These are phyloP conservation scores for Fusarium paranaense DNA, from an alignment of 2,329 filamentous ascomycete genomes.

Conservation along the genomic window DNA sequence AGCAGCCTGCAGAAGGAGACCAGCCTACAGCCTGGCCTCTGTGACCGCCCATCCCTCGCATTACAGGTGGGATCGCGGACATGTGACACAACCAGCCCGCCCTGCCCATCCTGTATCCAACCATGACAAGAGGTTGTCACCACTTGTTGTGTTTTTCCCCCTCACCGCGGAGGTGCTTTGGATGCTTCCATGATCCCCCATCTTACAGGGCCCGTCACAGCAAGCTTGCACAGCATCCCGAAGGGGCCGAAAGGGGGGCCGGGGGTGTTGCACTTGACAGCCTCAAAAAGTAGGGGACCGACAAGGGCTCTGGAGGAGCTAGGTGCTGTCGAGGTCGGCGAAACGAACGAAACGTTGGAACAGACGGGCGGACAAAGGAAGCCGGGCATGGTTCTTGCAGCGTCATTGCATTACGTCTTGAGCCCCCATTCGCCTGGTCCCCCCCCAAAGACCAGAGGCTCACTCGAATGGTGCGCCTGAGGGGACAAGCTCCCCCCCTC, in stretches of 20 bases:
- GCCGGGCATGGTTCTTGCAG: slow-evolving; percentile 11
- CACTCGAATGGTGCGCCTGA: slow-evolving; percentile 19
- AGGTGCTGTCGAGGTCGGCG: no score
- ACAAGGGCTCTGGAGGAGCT: slow-evolving; percentile 7
- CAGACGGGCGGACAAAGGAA: slow-evolving; percentile 1
- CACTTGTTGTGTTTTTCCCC: neutral
- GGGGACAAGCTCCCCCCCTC: neutral
- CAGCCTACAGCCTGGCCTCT: neutral
- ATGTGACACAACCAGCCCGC: slow-evolving; percentile 17
- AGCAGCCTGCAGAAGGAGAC: neutral
- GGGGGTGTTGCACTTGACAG: neutral
- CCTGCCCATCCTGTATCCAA: slow-evolving; percentile 8
- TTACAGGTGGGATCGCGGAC: slow-evolving; percentile 2
- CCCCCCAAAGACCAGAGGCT: neutral
- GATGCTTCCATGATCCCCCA: neutral
- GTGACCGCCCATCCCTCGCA: neutral
- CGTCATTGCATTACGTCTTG: slow-evolving; percentile 46
- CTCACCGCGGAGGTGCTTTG: neutral
- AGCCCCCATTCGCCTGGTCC: slow-evolving; percentile 38
- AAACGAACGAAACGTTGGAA: neutral
- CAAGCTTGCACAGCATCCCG: neutral
- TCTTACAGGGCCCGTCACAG: neutral
- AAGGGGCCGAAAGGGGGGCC: slow-evolving; percentile 1
- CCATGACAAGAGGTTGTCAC: neutral
- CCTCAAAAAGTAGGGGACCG: slow-evolving; percentile 8